Evolutionary conservation across 129 eudicot species (phyloP).

Genomic region (Pittosporum tobira): DNA sequence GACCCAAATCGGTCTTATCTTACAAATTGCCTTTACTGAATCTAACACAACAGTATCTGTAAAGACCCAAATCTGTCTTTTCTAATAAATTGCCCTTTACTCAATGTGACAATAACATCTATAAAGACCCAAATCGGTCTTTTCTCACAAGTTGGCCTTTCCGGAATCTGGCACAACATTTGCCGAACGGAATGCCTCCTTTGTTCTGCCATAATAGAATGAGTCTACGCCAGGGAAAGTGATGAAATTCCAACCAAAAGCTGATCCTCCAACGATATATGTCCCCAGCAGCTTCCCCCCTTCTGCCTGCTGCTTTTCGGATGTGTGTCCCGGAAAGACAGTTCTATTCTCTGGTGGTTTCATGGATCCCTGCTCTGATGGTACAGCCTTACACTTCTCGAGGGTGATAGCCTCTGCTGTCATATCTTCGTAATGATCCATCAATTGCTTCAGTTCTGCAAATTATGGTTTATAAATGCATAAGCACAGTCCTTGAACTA

Average conservation of each 20-base stretch:
- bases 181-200: slow-evolving; percentile 63
- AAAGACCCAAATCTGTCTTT: too few relatives aligned
- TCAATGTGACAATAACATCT: background rate
- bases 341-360: slow-evolving; percentile 40
- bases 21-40: too few relatives aligned
- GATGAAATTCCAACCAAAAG: slow-evolving; percentile 94
- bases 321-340: slow-evolving; percentile 6
- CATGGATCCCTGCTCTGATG: slow-evolving; percentile 8
- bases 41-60: too few relatives aligned
- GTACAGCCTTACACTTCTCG: slow-evolving; percentile 29
- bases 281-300: slow-evolving; percentile 34
- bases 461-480: background rate
- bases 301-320: slow-evolving; percentile 20
- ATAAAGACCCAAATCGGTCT: background rate
- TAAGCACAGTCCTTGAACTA: background rate
- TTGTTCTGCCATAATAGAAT: slow-evolving; percentile 69
- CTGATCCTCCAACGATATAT: slow-evolving; percentile 85
- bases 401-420: slow-evolving; percentile 24
- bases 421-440: slow-evolving; percentile 63
- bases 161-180: slow-evolving; percentile 19
- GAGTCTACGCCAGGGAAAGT: slow-evolving; percentile 35
- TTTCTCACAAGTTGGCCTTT: background rate
- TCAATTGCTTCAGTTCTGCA: slow-evolving; percentile 61
- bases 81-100: too few relatives aligned
- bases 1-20: too few relatives aligned